Base-by-base conservation (phyloP, 805 yeast species). In the Wickerhamiella azymoides region DNA sequence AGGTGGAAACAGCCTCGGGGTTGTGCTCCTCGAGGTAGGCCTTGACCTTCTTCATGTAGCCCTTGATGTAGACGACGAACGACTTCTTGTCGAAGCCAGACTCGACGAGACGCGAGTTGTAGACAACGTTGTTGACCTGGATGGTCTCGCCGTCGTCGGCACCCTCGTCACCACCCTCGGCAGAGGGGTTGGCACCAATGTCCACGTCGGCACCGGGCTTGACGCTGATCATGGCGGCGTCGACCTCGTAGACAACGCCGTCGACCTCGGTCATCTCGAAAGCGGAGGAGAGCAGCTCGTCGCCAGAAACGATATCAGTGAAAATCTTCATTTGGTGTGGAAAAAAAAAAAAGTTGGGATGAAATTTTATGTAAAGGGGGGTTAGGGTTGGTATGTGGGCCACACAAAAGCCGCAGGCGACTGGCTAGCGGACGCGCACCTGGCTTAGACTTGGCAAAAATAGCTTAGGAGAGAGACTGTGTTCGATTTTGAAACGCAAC, bases 121-220 rank as follows among this genome's bases (percentile, higher is more conserved):
- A 79, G 60, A 89, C 96, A 66, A 92, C 84, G 76, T 92, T 92
- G 94, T 89, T 92, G 67, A 92, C 96, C 61, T 84, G 76, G 63
- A 84, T 93, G 59, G 85, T 73, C 72, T 81, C 89, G 60, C 74
- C 73, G 46, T 83, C 94, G 61, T 85, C 97, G 45, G 77, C 66
- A 32, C 82, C 95, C 37, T 69, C 86, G 47, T 65, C 85, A 66
- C 72, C 96, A 58, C 74, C 97, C 73, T 92, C 98, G 58, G 97
- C 96, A 62, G 96, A 85, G 65, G 98, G 96, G 81, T 92, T 92
- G 63, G 95, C 98, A 73, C 98, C 98, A 69, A 92, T 92, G 70
- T 92, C 97, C 60, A 92, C 79, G 65, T 92, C 92, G 62, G 78
- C 96, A 65, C 85, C 83, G 37, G 68, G 66, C 68, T 77, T 79